phyloP scores from a whole-genome alignment of 768 basidiomycete species.

The Thelephora ganbajun region DNA sequence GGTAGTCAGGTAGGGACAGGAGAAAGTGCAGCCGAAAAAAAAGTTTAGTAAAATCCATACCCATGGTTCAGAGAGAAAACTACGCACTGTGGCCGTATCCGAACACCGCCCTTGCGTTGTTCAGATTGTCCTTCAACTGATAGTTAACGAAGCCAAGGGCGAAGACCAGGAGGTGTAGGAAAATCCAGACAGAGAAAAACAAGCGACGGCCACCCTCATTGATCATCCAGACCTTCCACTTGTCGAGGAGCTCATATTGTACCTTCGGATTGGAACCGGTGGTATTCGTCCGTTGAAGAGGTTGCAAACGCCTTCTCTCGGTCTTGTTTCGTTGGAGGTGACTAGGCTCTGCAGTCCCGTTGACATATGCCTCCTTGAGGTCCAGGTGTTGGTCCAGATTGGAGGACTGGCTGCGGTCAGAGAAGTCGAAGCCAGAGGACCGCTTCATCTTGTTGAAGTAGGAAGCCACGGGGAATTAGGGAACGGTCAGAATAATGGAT shows the following conservation, averaged over 20 bases:
- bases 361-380: slow-evolving; percentile 8
- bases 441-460: slow-evolving; percentile 20
- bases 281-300: slow-evolving; percentile 55
- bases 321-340: slow-evolving; percentile 77
- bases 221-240: slow-evolving; percentile 75
- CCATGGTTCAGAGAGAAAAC: not conserved
- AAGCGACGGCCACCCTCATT: slow-evolving; percentile 75
- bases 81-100: slow-evolving; percentile 65
- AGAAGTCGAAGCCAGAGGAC: slow-evolving; percentile 56
- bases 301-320: slow-evolving; percentile 73
- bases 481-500: slow-evolving; percentile 2
- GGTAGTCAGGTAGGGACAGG: not conserved
- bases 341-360: slow-evolving; percentile 13
- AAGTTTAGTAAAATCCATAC: not conserved
- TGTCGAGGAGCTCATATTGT: slow-evolving; percentile 27
- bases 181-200: slow-evolving; percentile 70
- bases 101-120: slow-evolving; percentile 50
- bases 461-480: slow-evolving; percentile 14
- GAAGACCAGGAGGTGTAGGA: slow-evolving; percentile 69
- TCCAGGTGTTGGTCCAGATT: slow-evolving; percentile 39
- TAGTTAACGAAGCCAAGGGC: slow-evolving; percentile 70
- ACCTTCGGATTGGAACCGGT: slow-evolving; percentile 14
- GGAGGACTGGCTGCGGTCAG: slow-evolving; percentile 30
- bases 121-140: slow-evolving; percentile 64
- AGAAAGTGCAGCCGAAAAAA: not conserved